Conservation (phyloP, 495 filamentous ascomycete species). For the Clavariopsis aquatica region DNA sequence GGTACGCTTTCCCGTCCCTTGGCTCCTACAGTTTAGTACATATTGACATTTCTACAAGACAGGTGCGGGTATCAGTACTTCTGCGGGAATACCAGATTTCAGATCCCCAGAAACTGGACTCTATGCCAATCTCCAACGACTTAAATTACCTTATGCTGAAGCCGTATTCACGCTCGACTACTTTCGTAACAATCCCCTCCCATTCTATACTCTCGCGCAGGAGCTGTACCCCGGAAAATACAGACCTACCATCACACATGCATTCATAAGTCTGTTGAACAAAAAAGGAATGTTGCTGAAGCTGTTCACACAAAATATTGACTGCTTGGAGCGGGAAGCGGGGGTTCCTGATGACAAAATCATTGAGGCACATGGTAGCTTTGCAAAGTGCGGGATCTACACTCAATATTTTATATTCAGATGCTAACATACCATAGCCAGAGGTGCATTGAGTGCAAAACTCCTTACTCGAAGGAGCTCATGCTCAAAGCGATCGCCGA, state of each 20-base stretch:
- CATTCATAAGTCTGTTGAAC: conserved; percentile 73
- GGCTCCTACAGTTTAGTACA: background rate
- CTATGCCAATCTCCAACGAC: conserved; percentile 78
- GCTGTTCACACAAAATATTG: conserved; percentile 96
- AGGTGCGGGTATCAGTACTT: conserved; percentile 58
- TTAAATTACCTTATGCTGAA: conserved; percentile 81
- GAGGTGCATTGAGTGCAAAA: conserved; percentile 84
- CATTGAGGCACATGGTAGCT: conserved; percentile 93
- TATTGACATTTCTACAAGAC: conserved; percentile 45
- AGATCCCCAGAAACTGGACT: conserved; percentile 73
- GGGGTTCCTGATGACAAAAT: conserved; percentile 80
- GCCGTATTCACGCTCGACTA: conserved; percentile 82
- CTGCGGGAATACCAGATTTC: conserved; percentile 66
- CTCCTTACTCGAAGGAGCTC: conserved; percentile 63
- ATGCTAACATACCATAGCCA: conserved; percentile 49
- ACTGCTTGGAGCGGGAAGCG: conserved; percentile 86
- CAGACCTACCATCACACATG: conserved; percentile 79
- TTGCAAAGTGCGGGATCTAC: conserved; percentile 56
- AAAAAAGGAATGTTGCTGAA: conserved; percentile 76
- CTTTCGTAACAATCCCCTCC: conserved; percentile 78
- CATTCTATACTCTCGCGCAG: conserved; percentile 88
- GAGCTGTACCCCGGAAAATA: conserved; percentile 93
- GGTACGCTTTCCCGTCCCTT: conserved; percentile 25
- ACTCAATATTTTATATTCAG: background rate
- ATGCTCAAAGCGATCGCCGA: conserved; percentile 69